These are phyloP conservation scores for Chaetomium strumarium DNA, from an alignment of 2,329 filamentous ascomycete genomes.

Conservation along the genomic window DNA sequence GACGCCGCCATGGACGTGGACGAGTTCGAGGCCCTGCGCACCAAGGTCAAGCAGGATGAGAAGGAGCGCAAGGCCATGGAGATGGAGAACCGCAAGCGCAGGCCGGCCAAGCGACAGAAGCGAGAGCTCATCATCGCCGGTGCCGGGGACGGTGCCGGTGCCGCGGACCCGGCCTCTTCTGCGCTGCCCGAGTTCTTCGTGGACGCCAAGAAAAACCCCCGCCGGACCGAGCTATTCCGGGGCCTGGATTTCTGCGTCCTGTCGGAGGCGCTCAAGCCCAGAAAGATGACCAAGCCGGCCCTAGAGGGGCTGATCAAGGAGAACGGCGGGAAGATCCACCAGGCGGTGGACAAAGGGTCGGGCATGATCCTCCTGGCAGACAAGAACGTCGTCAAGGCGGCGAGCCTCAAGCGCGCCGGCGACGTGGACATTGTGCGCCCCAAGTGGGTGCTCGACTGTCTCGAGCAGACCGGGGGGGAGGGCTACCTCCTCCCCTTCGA, in stretches of 20 bases:
- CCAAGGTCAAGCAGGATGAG: conserved; percentile 61
- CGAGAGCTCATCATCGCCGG: conserved; percentile 67
- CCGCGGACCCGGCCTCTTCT: conserved; percentile 41
- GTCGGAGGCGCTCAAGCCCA: conserved; percentile 64
- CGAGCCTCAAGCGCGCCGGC: conserved; percentile 69
- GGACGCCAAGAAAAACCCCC: conserved; percentile 34
- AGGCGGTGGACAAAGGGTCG: conserved; percentile 58
- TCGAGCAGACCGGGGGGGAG: conserved; percentile 47
- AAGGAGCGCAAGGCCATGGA: conserved; percentile 69
- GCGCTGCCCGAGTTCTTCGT: conserved; percentile 39
- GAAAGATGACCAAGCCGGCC: conserved; percentile 70
- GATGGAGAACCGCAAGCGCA: conserved; percentile 60
- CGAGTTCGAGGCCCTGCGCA: conserved; percentile 69
- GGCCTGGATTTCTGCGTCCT: conserved; percentile 78
- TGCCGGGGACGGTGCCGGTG: conserved; percentile 52
- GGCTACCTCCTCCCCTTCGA: conserved; percentile 59
- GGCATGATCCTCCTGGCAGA: conserved; percentile 72
- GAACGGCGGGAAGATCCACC: conserved; percentile 73
- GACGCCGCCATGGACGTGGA: conserved; percentile 69
- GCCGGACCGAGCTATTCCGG: conserved; percentile 60
- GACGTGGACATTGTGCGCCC: conserved; percentile 69
- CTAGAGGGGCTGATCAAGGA: conserved; percentile 77
- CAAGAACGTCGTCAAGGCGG: conserved; percentile 73
- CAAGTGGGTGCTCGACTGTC: conserved; percentile 77
- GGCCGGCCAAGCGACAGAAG: conserved; percentile 56